Evolutionary conservation across 2,329 filamentous ascomycete genomes (phyloP).

Genomic region (Colletotrichum filicis): DNA sequence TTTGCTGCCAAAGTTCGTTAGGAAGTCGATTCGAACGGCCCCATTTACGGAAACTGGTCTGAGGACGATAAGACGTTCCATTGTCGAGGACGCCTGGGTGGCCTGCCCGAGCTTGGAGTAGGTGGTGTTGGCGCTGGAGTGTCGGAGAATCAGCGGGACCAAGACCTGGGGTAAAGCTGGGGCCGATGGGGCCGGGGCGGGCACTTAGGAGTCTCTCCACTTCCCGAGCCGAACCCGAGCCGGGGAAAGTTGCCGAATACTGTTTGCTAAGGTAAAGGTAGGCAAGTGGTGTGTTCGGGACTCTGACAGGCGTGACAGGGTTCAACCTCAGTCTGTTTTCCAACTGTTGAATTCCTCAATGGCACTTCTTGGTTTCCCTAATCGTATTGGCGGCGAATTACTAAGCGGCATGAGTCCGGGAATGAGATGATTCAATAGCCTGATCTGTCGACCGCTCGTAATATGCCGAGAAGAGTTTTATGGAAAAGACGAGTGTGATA

Average conservation of each 20-base stretch:
- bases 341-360: not conserved
- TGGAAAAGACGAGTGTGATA: not conserved
- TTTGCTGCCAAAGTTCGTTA: not conserved
- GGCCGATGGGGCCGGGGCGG: slow-evolving; percentile 22
- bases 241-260: not conserved
- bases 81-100: not conserved
- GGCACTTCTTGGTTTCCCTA: too few relatives aligned
- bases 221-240: slow-evolving; percentile 25
- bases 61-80: not conserved
- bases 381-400: not conserved
- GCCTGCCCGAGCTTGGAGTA: not conserved
- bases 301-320: not conserved
- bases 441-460: not conserved
- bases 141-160: not conserved
- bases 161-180: slow-evolving; percentile 11
- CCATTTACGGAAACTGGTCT: slow-evolving; percentile 13
- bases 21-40: not conserved
- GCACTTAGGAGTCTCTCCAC: not conserved
- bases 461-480: not conserved
- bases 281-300: not conserved
- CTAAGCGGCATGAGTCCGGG: not conserved
- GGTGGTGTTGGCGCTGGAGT: not conserved
- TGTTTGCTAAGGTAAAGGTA: too few relatives aligned
- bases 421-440: not conserved
- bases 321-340: not conserved